Base-by-base conservation (phyloP, 192 early-diverging fungal genomes). In the Phlyctochytrium bullatum region DNA sequence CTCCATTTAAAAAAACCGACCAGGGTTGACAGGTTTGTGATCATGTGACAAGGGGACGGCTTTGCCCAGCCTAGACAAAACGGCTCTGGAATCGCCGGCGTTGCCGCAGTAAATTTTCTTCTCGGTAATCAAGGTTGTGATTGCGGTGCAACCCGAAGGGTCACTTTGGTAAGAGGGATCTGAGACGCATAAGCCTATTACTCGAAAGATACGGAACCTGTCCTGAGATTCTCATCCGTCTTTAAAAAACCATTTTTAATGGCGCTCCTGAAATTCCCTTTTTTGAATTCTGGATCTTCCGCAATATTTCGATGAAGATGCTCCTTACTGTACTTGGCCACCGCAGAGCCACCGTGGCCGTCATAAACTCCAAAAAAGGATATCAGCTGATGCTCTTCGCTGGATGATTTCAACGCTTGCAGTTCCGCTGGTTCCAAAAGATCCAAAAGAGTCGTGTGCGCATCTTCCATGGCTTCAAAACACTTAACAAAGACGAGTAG, bases 311-410 rank as follows among this genome's bases (percentile, higher is more conserved):
- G 71, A 70, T 97, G 93, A 52, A 98, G 79, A 34, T 85, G 68
- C 4, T 84, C 78, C 16, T 94, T 95, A 28, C 90, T 84, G 68
- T 89, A 95, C 73, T 88, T 89, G 30, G 97, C 95, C 23, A 93
- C 88, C 67, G 82, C 83, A 31, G 78, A 63, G 3, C 92, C 92
- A 73, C 94, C 96, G 71, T 98, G 96, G 2, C 96, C 96, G 74
- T 98, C 96, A 76, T 89, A 98, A 20, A 98, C 95, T n/a, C 88
- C 92, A 85, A 97, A 98, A 76, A 96, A 97, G 27, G 90, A 90
- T 52, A 78, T 59, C 27, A 73, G 67, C 52, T 73, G 54, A 57
- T 57, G 10, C 14, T 14, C 54, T 57, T 27, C 54, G 6, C 40
- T 47, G n/a, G n/a, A n/a, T n/a, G n/a, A n/a, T n/a, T n/a, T n/a